These are phyloP conservation scores for Daedaleopsis sinensis DNA, from an alignment of 768 basidiomycete species.

Conservation along the genomic window DNA sequence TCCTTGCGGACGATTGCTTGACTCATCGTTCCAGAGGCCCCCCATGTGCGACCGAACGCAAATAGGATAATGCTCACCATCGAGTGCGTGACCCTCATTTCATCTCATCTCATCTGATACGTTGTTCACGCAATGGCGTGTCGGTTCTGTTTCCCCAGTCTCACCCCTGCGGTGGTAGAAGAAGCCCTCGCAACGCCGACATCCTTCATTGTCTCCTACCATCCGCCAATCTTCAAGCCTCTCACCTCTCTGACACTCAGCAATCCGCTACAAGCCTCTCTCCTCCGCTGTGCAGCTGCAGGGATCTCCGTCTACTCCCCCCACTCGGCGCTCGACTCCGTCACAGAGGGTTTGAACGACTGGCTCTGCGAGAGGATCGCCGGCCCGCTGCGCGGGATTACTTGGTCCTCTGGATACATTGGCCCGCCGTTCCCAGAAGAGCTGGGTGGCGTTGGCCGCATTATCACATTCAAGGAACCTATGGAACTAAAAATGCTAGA, in stretches of 20 bases:
- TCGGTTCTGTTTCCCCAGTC: constrained; percentile 41
- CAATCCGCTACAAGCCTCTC: constrained; percentile 76
- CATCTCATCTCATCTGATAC: neutral
- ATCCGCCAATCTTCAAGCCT: constrained; percentile 81
- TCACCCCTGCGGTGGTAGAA: constrained; percentile 69
- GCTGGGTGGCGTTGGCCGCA: constrained; percentile 62
- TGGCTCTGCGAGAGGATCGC: constrained; percentile 64
- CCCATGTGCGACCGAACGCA: constrained; percentile 32
- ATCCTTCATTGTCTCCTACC: constrained; percentile 78
- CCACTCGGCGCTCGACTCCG: constrained; percentile 87
- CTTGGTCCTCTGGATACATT: constrained; percentile 30
- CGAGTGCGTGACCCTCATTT: constrained; percentile 35
- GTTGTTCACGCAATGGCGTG: constrained; percentile 10
- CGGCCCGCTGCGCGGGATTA: constrained; percentile 38
- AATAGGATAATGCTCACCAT: constrained; percentile 45
- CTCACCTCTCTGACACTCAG: constrained; percentile 75
- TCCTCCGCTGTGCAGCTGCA: constrained; percentile 77
- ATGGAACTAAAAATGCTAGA: constrained; percentile 64
- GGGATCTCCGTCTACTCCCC: constrained; percentile 89
- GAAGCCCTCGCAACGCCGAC: constrained; percentile 67
- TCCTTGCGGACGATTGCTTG: neutral
- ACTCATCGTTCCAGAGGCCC: constrained; percentile 34
- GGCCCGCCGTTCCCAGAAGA: constrained; percentile 29
- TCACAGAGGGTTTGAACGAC: constrained; percentile 86
- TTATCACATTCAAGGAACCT: constrained; percentile 63